A percentile compares a stretch with the other conserved stretches of the same genome.
These are phyloP conservation scores for Aquanectria penicillioides DNA, from an alignment of 2,329 filamentous ascomycete species.

Conservation along the genomic window DNA sequence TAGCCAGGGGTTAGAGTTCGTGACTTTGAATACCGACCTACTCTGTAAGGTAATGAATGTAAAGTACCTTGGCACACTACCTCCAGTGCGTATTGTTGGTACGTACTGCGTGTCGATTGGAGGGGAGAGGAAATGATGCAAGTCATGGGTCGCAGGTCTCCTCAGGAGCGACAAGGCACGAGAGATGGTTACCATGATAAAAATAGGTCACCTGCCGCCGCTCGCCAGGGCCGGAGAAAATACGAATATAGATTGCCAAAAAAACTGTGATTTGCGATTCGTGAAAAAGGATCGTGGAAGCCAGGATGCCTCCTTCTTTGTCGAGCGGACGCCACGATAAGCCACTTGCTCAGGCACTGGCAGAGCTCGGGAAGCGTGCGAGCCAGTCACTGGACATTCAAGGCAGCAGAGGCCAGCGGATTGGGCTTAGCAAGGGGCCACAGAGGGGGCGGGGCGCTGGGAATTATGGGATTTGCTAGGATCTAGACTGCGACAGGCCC, in stretches of 20 bases:
- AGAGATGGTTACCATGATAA: not conserved
- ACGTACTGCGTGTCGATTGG: not conserved
- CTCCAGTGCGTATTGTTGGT: no score
- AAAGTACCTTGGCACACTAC: no score
- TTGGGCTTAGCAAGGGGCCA: constrained; percentile 4
- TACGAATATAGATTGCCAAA: not conserved
- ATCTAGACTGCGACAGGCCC: constrained; percentile 23
- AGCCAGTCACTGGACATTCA: constrained; percentile 14
- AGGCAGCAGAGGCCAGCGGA: constrained; percentile 8
- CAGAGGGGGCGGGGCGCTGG: constrained; percentile 4
- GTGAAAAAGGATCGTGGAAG: not conserved
- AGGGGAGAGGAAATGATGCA: not conserved
- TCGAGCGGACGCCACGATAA: constrained; percentile 15
- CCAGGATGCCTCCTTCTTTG: not conserved
- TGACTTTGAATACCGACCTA: constrained; percentile 3
- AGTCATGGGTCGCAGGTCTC: not conserved
- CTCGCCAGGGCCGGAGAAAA: not conserved
- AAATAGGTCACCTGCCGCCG: not conserved
- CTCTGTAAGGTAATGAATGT: no score
- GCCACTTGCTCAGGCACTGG: constrained; percentile 12
- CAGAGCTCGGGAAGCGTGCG: constrained; percentile 6
- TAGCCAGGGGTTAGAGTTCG: constrained; percentile 1
- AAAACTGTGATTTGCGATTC: not conserved
- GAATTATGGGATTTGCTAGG: constrained; percentile 12
- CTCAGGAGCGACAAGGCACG: not conserved